phyloP scores from a whole-genome alignment of 768 basidiomycete species.

The Lentinus brumalis region DNA sequence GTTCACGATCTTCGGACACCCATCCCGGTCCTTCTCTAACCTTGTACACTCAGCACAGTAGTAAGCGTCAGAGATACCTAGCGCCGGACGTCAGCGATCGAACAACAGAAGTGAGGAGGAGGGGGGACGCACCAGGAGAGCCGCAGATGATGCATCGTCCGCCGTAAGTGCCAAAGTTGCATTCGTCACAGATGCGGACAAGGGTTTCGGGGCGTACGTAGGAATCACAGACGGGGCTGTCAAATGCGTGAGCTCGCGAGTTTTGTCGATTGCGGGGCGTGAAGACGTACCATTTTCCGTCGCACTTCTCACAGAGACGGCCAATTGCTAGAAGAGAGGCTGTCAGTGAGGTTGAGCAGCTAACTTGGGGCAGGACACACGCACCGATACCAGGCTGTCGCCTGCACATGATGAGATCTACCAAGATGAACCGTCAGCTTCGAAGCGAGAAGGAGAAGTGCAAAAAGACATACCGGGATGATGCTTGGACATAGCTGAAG shows the following conservation, averaged over 20 bases:
- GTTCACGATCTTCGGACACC: conserved; percentile 98
- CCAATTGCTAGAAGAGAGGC: conserved; percentile 73
- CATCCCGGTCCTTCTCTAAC: conserved; percentile 95
- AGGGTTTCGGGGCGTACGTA: conserved; percentile 98
- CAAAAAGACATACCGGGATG: conserved; percentile 31
- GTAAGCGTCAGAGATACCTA: conserved; percentile 98
- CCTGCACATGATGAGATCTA: conserved; percentile 98
- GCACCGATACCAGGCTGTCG: conserved; percentile 95
- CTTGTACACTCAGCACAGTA: conserved; percentile 98
- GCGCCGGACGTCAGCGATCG: neutral
- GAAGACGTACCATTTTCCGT: conserved; percentile 90
- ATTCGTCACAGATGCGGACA: conserved; percentile 98
- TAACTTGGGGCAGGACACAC: conserved; percentile 26
- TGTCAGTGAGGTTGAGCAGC: conserved; percentile 11
- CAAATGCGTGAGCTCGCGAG: too few relatives aligned
- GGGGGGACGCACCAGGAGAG: conserved; percentile 66
- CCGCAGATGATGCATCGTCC: conserved; percentile 98
- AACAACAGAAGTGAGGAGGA: too few relatives aligned
- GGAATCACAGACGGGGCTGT: conserved; percentile 96
- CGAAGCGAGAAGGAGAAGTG: neutral
- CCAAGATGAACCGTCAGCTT: neutral
- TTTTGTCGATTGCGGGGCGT: neutral
- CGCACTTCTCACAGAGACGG: conserved; percentile 97
- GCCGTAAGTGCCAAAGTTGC: conserved; percentile 98
- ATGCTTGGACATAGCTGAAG: conserved; percentile 36